A percentile compares a stretch with the other conserved stretches of the same genome.
These are phyloP conservation scores for Entophlyctis helioformis DNA, from an alignment of 192 early-diverging fungal species.

Conservation along the genomic window DNA sequence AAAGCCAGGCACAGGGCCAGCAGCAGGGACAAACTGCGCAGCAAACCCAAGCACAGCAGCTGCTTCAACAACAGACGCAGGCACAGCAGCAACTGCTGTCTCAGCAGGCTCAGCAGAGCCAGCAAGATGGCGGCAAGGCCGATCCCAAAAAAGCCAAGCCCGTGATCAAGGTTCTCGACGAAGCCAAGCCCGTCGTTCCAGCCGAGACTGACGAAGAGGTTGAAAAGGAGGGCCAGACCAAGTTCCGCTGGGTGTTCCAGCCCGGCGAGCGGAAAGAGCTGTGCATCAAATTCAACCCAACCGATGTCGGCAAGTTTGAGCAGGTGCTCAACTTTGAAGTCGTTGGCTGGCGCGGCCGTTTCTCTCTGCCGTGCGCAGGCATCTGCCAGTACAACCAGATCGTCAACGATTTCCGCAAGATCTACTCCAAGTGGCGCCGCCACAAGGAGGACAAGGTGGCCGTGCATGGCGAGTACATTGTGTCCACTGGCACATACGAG, in stretches of 20 bases:
- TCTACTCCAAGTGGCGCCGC: constrained; percentile 37
- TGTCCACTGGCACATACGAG: constrained; percentile 29
- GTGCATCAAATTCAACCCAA: constrained; percentile 30
- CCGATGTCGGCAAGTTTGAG: constrained; percentile 38
- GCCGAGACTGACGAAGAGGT: constrained; percentile 26
- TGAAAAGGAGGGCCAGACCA: constrained; percentile 24
- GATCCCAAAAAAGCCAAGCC: constrained; percentile 4
- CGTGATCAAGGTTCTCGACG: constrained; percentile 25
- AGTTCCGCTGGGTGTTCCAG: constrained; percentile 35
- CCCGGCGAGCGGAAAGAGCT: constrained; percentile 38
- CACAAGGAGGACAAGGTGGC: constrained; percentile 33
- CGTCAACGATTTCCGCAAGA: constrained; percentile 24
- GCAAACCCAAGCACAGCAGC: neutral
- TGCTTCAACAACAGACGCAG: neutral
- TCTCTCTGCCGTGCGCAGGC: constrained; percentile 25
- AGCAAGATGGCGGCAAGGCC: neutral
- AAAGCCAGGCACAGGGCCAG: neutral
- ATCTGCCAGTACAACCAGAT: constrained; percentile 38
- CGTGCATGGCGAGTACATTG: constrained; percentile 37
- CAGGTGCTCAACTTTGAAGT: constrained; percentile 35
- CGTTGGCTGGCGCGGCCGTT: constrained; percentile 23
- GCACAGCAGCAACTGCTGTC: too few relatives aligned
- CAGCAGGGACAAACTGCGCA: neutral
- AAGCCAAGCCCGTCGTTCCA: constrained; percentile 10
- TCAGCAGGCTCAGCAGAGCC: too few relatives aligned